phyloP scores from a whole-genome alignment of 805 yeast genomes.

The Yamadazyma ubonensis region DNA sequence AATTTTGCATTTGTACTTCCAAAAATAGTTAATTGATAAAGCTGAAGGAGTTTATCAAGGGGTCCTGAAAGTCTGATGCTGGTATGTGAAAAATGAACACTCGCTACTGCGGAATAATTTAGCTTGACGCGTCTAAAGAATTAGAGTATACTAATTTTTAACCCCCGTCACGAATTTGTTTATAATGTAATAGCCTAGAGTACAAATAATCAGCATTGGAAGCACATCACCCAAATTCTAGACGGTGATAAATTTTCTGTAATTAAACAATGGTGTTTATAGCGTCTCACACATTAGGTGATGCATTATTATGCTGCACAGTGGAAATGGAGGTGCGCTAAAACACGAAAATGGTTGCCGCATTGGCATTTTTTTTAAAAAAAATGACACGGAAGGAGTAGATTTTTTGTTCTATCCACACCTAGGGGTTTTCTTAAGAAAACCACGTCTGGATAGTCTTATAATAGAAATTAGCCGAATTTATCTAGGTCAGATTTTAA shows the following conservation, averaged over 20 bases:
- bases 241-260: too few relatives aligned
- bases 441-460: background rate
- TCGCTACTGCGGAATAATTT: too few relatives aligned
- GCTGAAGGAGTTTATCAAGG: background rate
- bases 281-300: background rate
- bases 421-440: background rate
- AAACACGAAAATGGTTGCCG: constrained; percentile 2
- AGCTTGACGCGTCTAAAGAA: too few relatives aligned
- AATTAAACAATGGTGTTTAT: background rate
- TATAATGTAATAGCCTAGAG: too few relatives aligned
- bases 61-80: background rate
- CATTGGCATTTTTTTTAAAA: background rate
- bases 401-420: background rate
- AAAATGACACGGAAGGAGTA: constrained; percentile 4
- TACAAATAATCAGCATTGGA: too few relatives aligned
- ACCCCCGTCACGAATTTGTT: too few relatives aligned
- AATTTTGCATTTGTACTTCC: constrained; percentile 1
- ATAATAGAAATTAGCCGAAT: background rate
- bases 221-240: too few relatives aligned
- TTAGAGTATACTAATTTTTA: too few relatives aligned
- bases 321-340: background rate
- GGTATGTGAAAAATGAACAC: too few relatives aligned
- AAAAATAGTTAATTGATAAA: constrained; percentile 6
- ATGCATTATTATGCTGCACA: background rate
- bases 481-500: too few relatives aligned